Evolutionary conservation across 2,329 filamentous ascomycete genomes (phyloP).

Genomic region (Penicillium sp.): DNA sequence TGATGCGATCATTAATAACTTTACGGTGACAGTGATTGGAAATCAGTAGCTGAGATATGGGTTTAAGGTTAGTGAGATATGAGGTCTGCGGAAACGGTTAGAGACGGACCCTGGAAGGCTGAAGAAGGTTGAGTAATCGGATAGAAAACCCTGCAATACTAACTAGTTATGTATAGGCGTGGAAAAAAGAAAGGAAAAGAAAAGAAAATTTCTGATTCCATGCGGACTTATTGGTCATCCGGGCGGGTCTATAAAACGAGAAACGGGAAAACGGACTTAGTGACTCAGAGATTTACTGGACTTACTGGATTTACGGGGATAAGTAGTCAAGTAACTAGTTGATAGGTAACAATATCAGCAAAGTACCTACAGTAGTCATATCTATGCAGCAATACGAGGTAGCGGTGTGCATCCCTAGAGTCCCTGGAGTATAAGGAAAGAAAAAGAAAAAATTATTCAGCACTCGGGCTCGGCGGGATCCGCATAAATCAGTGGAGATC

Average conservation of each 20-base stretch:
- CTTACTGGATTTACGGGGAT: neutral
- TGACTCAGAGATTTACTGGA: no score
- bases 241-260: neutral
- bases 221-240: neutral
- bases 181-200: no score
- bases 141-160: neutral
- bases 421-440: neutral
- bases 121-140: neutral
- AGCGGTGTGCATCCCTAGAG: neutral
- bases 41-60: neutral
- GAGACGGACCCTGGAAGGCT: neutral
- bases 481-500: conserved; percentile 13
- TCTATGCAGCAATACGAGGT: neutral
- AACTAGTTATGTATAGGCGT: no score
- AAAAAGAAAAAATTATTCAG: conserved; percentile 7
- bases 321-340: neutral
- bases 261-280: neutral
- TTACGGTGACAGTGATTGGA: neutral
- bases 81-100: neutral
- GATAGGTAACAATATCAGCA: neutral
- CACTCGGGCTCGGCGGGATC: conserved; percentile 14
- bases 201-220: neutral
- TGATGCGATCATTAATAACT: neutral
- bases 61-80: no score
- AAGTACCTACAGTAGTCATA: no score